These are phyloP conservation scores for Mortierella sp. DNA, from an alignment of 371 early-diverging fungal genomes.

Conservation along the genomic window DNA sequence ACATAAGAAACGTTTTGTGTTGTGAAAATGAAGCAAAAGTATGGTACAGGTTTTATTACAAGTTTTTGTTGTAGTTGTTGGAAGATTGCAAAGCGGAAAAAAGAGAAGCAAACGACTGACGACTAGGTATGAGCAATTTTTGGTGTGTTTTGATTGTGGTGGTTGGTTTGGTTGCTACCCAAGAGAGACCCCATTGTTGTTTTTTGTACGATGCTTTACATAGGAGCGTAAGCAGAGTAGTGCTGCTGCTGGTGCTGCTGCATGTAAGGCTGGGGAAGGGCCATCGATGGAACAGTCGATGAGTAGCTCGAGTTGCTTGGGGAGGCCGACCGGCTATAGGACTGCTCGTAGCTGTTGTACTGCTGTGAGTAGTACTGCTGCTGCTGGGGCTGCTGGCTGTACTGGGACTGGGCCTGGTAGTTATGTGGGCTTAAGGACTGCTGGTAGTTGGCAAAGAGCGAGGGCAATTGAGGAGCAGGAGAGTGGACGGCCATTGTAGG, in stretches of 20 bases:
- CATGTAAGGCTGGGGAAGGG: slow-evolving; percentile 48
- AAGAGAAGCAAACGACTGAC: background rate
- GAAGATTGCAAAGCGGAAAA: background rate
- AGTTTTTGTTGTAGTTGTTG: background rate
- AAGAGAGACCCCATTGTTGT: slow-evolving; percentile 1
- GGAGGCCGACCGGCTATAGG: slow-evolving; percentile 36
- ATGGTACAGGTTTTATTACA: slow-evolving; percentile 17
- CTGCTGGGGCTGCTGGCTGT: slow-evolving; percentile 15
- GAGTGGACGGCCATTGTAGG: slow-evolving; percentile 34
- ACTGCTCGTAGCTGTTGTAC: slow-evolving; percentile 19
- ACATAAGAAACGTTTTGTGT: background rate
- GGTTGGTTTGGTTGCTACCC: slow-evolving; percentile 14
- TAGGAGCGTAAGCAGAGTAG: background rate
- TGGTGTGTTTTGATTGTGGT: background rate
- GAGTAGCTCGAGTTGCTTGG: slow-evolving; percentile 24
- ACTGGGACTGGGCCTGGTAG: slow-evolving; percentile 21
- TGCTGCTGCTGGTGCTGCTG: slow-evolving; percentile 29
- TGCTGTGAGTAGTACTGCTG: background rate
- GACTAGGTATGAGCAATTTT: slow-evolving; percentile 10
- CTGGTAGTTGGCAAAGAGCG: slow-evolving; percentile 42
- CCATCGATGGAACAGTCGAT: slow-evolving; percentile 25
- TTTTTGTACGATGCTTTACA: slow-evolving; percentile 8
- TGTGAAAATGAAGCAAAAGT: background rate
- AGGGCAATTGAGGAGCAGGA: slow-evolving; percentile 33
- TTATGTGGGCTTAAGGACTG: slow-evolving; percentile 6